A percentile compares a stretch with the other conserved stretches of the same genome.
phyloP scores from a whole-genome alignment of 352 stramenopile genomes.

The Phytophthora capsici region DNA sequence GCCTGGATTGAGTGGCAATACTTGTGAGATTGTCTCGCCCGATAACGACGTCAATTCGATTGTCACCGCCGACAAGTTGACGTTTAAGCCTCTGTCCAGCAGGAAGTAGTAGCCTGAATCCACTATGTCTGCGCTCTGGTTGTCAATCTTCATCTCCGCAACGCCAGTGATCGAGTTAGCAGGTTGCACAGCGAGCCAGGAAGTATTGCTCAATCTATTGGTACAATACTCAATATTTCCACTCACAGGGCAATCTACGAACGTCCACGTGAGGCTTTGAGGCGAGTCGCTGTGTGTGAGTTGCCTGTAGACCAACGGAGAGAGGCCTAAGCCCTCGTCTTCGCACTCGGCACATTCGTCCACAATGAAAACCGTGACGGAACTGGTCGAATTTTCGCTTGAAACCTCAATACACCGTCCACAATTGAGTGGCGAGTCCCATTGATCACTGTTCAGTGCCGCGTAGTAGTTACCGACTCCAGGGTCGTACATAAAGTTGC shows the following conservation, averaged over 20 bases:
- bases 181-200: slow-evolving; percentile 50
- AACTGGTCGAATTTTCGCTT: slow-evolving; percentile 48
- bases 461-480: slow-evolving; percentile 56
- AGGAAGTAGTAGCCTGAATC: slow-evolving; percentile 68
- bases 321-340: slow-evolving; percentile 56
- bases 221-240: slow-evolving; percentile 55
- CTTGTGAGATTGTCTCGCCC: slow-evolving; percentile 57
- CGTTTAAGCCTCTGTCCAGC: slow-evolving; percentile 25
- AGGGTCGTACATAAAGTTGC: slow-evolving; percentile 68
- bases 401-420: slow-evolving; percentile 67
- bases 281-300: slow-evolving; percentile 46
- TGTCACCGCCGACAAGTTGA: slow-evolving; percentile 39
- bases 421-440: slow-evolving; percentile 60
- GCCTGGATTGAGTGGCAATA: slow-evolving; percentile 44
- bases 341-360: slow-evolving; percentile 71
- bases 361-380: slow-evolving; percentile 58
- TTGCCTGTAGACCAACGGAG: slow-evolving; percentile 43
- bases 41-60: slow-evolving; percentile 54
- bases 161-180: slow-evolving; percentile 41
- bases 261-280: slow-evolving; percentile 50
- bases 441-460: slow-evolving; percentile 64
- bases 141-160: slow-evolving; percentile 41
- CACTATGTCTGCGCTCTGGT: slow-evolving; percentile 57
- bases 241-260: slow-evolving; percentile 48
- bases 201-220: slow-evolving; percentile 44